Evolutionary conservation across 305 asterid species (phyloP), one percentile per base, ranked within the genome.

Genomic region (Rubia peregrina): DNA sequence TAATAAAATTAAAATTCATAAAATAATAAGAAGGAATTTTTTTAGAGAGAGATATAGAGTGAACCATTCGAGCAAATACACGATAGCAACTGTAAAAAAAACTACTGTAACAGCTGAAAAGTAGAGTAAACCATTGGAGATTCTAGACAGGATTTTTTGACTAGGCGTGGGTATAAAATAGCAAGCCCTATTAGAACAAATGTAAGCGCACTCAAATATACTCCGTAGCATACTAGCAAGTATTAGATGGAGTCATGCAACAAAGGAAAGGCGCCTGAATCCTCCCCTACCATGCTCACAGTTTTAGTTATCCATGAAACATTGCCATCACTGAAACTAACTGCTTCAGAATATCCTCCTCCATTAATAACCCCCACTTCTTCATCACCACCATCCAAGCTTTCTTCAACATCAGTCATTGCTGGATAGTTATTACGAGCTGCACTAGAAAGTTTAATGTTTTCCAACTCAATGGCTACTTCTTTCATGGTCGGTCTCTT

Each of bases 381-480:
- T 16, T 51, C 57, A 51, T 5, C 57, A 6, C 17, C 57, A 24
- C 57, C 30, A 3, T 10, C n/a, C 13, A 43, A 9, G 7, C 22
- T 66, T 66, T 43, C 36, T 65, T 42, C 33, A 21, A 42, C 51
- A 41, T 48, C 17, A 16, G 21, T 51, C 22, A 16, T 17, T 51
- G 57, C 0, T 16, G 21, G 22, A 51, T 16, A 51, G 4, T 16
- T 17, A 5, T 65, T 44, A 10, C 40, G 55, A 65, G 33, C 49
- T 65, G 55, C 41, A 0, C 1, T 26, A 21, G 70, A 66, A 40
- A 66, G 5, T 4, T 44, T 66, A 66, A 66, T 12, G 7, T n/a
- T 66, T 66, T 66, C 70, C 19, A 66, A 13, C 70, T 66, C 70
- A 11, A 66, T 44, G 38, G 70, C 70, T 66, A 66, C 57, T 66